Conservation (phyloP, 805 yeast genomes). For the Saturnispora bothae region DNA sequence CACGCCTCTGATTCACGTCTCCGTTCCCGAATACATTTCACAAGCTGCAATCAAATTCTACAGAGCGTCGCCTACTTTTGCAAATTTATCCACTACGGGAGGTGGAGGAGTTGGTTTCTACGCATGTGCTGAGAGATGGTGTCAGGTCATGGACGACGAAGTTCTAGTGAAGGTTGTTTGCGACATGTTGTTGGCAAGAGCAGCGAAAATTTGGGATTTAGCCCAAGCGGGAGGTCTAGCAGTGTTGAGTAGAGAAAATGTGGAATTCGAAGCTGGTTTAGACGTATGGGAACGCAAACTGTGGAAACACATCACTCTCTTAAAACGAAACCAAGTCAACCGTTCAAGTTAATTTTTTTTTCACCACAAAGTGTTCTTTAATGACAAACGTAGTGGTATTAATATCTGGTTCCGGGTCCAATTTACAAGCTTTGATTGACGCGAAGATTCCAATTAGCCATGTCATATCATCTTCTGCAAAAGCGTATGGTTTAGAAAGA, state of each 20-base stretch:
- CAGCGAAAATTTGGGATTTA: conserved; percentile 62
- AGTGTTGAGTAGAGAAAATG: conserved; percentile 16
- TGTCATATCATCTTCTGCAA: conserved; percentile 76
- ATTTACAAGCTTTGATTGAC: conserved; percentile 88
- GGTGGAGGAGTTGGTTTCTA: conserved; percentile 34
- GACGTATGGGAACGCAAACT: conserved; percentile 68
- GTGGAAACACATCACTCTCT: conserved; percentile 37
- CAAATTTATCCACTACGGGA: conserved; percentile 9
- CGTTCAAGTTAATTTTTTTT: neutral
- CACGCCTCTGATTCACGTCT: conserved; percentile 37
- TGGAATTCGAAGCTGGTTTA: conserved; percentile 44
- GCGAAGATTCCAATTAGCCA: conserved; percentile 51
- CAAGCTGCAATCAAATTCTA: conserved; percentile 68
- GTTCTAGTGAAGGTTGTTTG: conserved; percentile 40
- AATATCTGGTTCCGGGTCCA: conserved; percentile 94
- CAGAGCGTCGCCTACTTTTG: conserved; percentile 40
- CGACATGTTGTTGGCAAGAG: conserved; percentile 51
- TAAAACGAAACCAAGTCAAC: neutral
- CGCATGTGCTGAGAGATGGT: conserved; percentile 67
- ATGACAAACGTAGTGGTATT: conserved; percentile 51
- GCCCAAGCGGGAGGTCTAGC: conserved; percentile 14
- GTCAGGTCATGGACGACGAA: conserved; percentile 53
- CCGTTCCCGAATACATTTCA: conserved; percentile 60
- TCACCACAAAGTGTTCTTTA: neutral
- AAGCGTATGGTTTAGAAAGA: conserved; percentile 81